Base-by-base conservation (phyloP, 139 green algal genomes). In the Pleodorina starrii region DNA sequence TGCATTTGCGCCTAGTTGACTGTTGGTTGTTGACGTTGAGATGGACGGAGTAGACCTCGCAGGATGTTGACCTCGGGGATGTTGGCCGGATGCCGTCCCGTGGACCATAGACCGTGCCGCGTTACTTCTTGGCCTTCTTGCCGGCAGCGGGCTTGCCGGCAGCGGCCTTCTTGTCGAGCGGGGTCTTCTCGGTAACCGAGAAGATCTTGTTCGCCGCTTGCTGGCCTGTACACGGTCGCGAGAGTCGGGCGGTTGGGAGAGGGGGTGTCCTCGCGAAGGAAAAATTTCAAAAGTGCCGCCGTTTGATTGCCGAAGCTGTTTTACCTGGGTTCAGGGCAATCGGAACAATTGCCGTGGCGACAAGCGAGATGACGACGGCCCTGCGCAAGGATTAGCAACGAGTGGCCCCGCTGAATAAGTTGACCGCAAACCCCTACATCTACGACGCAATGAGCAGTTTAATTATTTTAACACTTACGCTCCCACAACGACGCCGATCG, bases 381-480 rank as follows among this genome's bases (percentile, higher is more conserved):
- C 78, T 85, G 35, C 40, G 23, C 1, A 21, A 80, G 40, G 9
- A 66, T 32, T 66, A 25, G 54, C 54, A 66, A 21, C 5, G 6
- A 66, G 7, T 5, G 3, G 54, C 21, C 5, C 5, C 54, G 54
- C 29, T 66, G 23, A 32, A 59, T 9, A 80, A 38, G 40, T 36
- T 25, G 19, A 66, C 6, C 21, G 29, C 2, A 66, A 27, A 66
- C 54, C 9, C 7, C 29, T 5, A 66, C 29, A 66, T 66, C 54
- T 17, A 5, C 29, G 2, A 3, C 44, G 27, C 17, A 42, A 42
- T n/a, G n/a, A n/a, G n/a, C n/a, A n/a, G n/a, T n/a, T n/a, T n/a
- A n/a, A n/a, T n/a, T n/a, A n/a, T n/a, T n/a, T n/a, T n/a, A n/a
- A 73, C 29, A 74, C 78, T 85, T 40, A 85, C 78, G 78, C 78